A percentile compares a stretch with the other conserved stretches of the same genome.
phyloP scores from a whole-genome alignment of 805 yeast species.

The Nakazawaea anatomiae region DNA sequence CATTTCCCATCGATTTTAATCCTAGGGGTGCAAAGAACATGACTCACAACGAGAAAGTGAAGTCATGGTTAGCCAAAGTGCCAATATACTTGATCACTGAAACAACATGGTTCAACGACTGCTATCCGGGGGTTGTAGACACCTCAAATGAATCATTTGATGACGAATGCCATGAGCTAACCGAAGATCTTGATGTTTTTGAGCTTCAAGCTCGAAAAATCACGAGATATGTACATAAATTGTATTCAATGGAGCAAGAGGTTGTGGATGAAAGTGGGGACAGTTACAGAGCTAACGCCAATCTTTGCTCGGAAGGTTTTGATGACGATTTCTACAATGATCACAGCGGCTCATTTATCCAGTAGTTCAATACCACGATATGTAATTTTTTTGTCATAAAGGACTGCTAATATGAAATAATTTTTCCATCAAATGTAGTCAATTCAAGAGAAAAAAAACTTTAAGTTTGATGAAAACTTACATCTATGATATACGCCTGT shows the following conservation, averaged over 20 bases:
- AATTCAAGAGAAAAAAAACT: neutral
- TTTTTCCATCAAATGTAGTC: no score
- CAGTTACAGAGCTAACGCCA: neutral
- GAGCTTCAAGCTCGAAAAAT: constrained; percentile 50
- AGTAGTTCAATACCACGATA: no score
- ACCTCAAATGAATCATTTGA: constrained; percentile 19
- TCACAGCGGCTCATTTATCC: no score
- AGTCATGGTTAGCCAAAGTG: constrained; percentile 53
- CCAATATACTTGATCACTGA: constrained; percentile 35
- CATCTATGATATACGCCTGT: neutral
- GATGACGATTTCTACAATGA: neutral
- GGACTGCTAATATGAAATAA: no score
- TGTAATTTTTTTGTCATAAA: no score
- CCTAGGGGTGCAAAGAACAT: constrained; percentile 60
- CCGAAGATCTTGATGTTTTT: constrained; percentile 39
- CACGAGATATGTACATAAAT: constrained; percentile 35
- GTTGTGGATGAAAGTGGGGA: neutral
- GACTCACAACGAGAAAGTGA: constrained; percentile 62
- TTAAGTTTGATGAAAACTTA: neutral
- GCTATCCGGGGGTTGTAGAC: constrained; percentile 42
- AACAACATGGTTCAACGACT: constrained; percentile 31
- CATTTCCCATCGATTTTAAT: constrained; percentile 45
- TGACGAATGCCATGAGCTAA: constrained; percentile 20
- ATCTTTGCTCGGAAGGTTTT: neutral
- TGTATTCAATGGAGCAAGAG: constrained; percentile 26